Evolutionary conservation across 2,329 filamentous ascomycete species (phyloP), one percentile per base, ranked within the genome.

Genomic region (Pseudogymnoascus sp.): DNA sequence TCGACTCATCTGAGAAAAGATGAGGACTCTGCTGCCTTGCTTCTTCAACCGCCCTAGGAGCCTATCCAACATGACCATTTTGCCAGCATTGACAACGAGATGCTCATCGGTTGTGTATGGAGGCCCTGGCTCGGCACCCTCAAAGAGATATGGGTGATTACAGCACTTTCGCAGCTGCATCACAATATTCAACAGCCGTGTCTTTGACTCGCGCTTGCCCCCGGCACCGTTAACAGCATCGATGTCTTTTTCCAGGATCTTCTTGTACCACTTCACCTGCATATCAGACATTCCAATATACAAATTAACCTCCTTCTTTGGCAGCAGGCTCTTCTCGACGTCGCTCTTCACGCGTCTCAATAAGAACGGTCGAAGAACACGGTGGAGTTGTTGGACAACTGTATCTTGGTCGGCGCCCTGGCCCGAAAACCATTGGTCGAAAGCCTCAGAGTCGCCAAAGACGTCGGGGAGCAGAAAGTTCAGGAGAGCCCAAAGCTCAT

Each of bases 81-180:
- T 99, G 22, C 92, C 94, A 1, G 94, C 87, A 69, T 97, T 99
- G 77, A 86, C 89, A 42, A 99, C 80, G 60, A 99, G 81, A 77
- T 99, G 95, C 76, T 97, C 93, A 71, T 99, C 94, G 0, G 93
- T 99, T 0, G 95, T 99, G 74, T 97, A 99, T 1, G 95, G 94
- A 11, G 94, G 95, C 28, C 94, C 94, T 42, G 94, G 94, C 73
- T 99, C 94, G 8, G 94, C 94, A 62, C 94, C 94, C 73, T 99
- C 94, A 68, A 99, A 99, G 0, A 99, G 84, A 70, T 99, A 99
- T 0, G 94, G 94, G 72, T 99, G 94, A 70, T 99, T 99, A 75
- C 94, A 99, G 77, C 94, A 99, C 77, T 99, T 99, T 70, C 94
- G 89, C 67, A 99, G 84, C 76, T 99, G 94, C 94, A 99, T 99